Evolutionary conservation across 2,329 filamentous ascomycete genomes (phyloP), one percentile per base, ranked within the genome.

Genomic region (Exophiala lecanii-corni): DNA sequence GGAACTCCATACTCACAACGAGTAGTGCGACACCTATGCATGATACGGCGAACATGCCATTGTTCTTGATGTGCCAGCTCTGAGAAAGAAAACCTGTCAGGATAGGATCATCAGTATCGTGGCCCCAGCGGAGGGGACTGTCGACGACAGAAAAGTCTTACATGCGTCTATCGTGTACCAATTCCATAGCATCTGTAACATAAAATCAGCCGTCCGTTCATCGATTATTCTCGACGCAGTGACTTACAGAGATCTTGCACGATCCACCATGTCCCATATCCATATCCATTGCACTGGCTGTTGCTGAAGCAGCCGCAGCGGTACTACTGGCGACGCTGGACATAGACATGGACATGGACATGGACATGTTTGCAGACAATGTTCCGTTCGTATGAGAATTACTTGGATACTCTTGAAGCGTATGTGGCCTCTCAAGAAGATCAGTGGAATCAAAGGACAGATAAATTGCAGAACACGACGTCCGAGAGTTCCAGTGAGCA

Each of bases 21-120:
- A 94, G 78, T n/a, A 82, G 67, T 49, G 88, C 71, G 25, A 88
- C 80, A 47, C 84, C 86, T 58, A 94, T 82, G 67, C 86, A 92
- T 39, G 81, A 84, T 16, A 82, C 86, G 36, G 83, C 86, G 59
- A 94, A 91, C 74, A 83, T 83, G 61, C 75, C 81, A 2, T 63
- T 66, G 17, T 81, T 82, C 12, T 69, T 81, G 61, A 91, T 76
- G 57, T 80, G 80, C 86, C 86, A 92, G 16, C 73, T 71, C 5
- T 61, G 55, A 17, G 82, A 67, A 58, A 92, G 74, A 72, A 92
- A 91, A 65, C 81, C 67, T 70, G 30, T n/a, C n/a, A n/a, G n/a
- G n/a, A n/a, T n/a, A n/a, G n/a, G n/a, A n/a, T n/a, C n/a, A n/a
- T n/a, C n/a, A n/a, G n/a, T n/a, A n/a, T n/a, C n/a, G n/a, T n/a